These are phyloP conservation scores for Amesomyces nigricolor DNA, from an alignment of 2,329 filamentous ascomycete species.

Conservation along the genomic window DNA sequence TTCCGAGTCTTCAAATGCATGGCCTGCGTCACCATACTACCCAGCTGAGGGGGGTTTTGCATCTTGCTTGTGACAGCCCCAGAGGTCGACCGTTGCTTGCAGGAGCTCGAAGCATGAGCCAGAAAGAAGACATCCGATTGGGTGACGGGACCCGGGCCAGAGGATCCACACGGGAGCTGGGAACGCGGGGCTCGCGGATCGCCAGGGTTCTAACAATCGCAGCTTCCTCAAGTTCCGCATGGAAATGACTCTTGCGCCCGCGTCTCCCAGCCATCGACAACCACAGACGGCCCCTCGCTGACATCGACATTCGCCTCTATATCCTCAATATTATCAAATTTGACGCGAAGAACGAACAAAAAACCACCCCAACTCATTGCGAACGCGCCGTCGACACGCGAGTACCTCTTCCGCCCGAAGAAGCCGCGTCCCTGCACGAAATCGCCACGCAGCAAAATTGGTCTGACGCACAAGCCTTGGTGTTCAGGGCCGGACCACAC, in stretches of 20 bases:
- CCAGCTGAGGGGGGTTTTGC: background rate
- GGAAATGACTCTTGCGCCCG: background rate
- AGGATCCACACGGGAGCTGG: constrained; percentile 1
- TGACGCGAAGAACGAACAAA: no score
- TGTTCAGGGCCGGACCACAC: constrained; percentile 11
- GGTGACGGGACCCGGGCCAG: constrained; percentile 1
- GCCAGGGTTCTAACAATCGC: background rate
- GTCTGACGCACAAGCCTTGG: constrained; percentile 11
- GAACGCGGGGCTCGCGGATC: constrained; percentile 17
- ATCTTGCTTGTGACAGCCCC: background rate
- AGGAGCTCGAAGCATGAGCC: constrained; percentile 19
- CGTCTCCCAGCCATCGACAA: background rate
- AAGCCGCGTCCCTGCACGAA: constrained; percentile 16
- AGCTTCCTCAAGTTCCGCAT: background rate
- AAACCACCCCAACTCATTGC: background rate
- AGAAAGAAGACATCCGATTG: constrained; percentile 17
- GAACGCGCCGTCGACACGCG: background rate
- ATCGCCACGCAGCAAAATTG: constrained; percentile 22
- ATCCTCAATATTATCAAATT: no score
- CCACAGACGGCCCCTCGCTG: no score
- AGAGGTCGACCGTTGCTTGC: constrained; percentile 6
- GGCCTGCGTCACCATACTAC: no score
- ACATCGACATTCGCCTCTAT: no score
- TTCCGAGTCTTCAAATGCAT: background rate
- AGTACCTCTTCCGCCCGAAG: constrained; percentile 1